Evolutionary conservation across 1,284 basidiomycete genomes (phyloP).

Genomic region (Cutaneotrichosporon curvatum): DNA sequence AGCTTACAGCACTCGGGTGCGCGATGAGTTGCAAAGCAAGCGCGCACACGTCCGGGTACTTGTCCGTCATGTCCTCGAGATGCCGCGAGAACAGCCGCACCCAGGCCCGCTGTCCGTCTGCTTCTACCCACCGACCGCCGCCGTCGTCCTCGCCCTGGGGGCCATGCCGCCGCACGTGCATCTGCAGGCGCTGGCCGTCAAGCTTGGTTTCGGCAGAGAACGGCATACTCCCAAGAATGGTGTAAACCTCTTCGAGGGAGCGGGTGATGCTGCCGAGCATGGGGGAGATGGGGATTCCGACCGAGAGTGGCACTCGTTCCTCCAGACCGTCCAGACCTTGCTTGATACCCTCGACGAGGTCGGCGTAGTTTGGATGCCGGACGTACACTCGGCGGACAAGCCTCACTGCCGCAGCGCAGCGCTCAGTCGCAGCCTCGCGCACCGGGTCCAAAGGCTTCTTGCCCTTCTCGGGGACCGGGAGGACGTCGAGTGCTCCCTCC

Average conservation of each 20-base stretch:
- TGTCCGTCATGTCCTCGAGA: conserved; percentile 85
- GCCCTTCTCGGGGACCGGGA: conserved; percentile 36
- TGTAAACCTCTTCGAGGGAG: conserved; percentile 75
- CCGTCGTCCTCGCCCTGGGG: conserved; percentile 41
- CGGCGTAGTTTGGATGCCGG: conserved; percentile 79
- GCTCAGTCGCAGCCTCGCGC: conserved; percentile 50
- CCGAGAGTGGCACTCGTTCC: conserved; percentile 62
- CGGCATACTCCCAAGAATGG: conserved; percentile 58
- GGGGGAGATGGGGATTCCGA: conserved; percentile 56
- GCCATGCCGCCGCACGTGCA: conserved; percentile 55
- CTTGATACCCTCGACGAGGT: conserved; percentile 65
- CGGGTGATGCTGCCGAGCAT: conserved; percentile 57
- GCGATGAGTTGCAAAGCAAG: conserved; percentile 49
- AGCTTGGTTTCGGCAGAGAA: conserved; percentile 78
- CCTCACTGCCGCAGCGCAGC: conserved; percentile 56
- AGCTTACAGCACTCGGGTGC: conserved; percentile 4
- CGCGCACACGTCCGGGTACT: conserved; percentile 81
- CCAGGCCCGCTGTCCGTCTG: conserved; percentile 46
- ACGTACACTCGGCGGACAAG: conserved; percentile 71
- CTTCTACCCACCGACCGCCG: conserved; percentile 43
- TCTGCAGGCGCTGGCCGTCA: conserved; percentile 80
- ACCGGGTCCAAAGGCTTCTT: conserved; percentile 47
- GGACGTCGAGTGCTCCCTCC: conserved; percentile 44
- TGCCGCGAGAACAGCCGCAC: conserved; percentile 76
- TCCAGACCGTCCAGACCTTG: conserved; percentile 58